Base-by-base conservation (phyloP, 306 rosid species). In the Medicago lupulina region DNA sequence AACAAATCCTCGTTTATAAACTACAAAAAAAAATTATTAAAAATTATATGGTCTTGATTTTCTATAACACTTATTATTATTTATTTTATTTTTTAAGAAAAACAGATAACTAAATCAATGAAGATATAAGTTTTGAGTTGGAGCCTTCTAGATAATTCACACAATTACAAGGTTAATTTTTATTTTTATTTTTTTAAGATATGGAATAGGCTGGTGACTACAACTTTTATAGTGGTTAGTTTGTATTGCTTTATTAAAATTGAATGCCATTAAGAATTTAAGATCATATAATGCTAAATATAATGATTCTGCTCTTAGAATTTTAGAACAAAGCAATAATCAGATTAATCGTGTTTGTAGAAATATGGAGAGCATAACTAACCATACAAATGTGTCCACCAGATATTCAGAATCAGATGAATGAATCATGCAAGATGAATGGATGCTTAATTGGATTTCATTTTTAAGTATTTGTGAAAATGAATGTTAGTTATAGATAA, bases 331-430 rank as follows among this genome's bases (percentile, higher is more conserved):
- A 55, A 19, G 31, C 31, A 55, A 55, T 55, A 55, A 55, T 19
- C 31, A 28, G 28, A 19, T 55, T 55, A n/a, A 2, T 5, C 36
- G 3, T 50, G 18, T 14, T 50, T 50, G 55, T 18, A 54, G 3
- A 55, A 59, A 61, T 6, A 31, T 64, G 25, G 50, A 70, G 81
- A 76, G 70, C 23, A 84, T 86, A 77, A 85, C 70, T 76, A 76
- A 79, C 59, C 60, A 76, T 55, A 44, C 72, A 67, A 71, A 53
- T 28, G 74, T 61, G 86, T 75, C 88, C 82, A 82, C 83, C 80
- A 67, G 15, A 8, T n/a, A 5, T 76, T 69, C 79, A 65, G 70
- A 25, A 34, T 28, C 31, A 28, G 31, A 28, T 74, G 79, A 57
- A 25, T 43, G 53, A 67, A 54, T 76, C 75, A 54, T 43, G 49